Evolutionary conservation across 352 stramenopile species (phyloP).

Genomic region (Globisporangium ultimum): DNA sequence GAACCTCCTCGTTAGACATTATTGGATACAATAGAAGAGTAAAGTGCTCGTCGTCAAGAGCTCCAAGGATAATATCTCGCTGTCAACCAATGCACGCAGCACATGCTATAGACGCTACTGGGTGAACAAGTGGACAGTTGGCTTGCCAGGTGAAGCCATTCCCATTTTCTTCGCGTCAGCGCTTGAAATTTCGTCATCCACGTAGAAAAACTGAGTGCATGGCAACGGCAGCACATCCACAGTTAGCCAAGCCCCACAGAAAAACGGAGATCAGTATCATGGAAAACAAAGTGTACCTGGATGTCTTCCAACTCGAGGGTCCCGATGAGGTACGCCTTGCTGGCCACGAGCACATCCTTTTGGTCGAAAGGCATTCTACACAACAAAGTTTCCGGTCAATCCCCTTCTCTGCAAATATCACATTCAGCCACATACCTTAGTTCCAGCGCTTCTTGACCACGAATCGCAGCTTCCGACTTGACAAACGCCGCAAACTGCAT

Average conservation of each 20-base stretch:
- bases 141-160: conserved; percentile 77
- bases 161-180: conserved; percentile 84
- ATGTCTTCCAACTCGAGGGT: conserved; percentile 89
- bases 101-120: conserved; percentile 19
- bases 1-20: not conserved
- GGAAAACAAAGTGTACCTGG: conserved; percentile 23
- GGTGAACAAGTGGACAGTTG: conserved; percentile 67
- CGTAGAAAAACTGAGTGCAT: conserved; percentile 66
- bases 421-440: conserved; percentile 52
- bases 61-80: not conserved
- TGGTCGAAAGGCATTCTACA: conserved; percentile 94
- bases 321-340: conserved; percentile 88
- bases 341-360: conserved; percentile 88
- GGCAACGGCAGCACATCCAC: not conserved
- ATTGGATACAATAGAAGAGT: not conserved
- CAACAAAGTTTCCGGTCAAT: conserved; percentile 1
- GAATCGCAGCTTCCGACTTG: conserved; percentile 91
- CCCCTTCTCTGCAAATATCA: too few species aligned
- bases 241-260: not conserved
- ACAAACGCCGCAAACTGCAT: conserved; percentile 98
- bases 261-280: too few species aligned
- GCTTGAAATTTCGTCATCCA: conserved; percentile 65
- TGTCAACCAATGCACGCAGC: too few species aligned
- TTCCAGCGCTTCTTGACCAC: conserved; percentile 92
- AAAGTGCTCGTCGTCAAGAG: not conserved